Evolutionary conservation across 768 basidiomycete genomes (phyloP), one percentile per base, ranked within the genome.

Genomic region (Tulasnella sp.): DNA sequence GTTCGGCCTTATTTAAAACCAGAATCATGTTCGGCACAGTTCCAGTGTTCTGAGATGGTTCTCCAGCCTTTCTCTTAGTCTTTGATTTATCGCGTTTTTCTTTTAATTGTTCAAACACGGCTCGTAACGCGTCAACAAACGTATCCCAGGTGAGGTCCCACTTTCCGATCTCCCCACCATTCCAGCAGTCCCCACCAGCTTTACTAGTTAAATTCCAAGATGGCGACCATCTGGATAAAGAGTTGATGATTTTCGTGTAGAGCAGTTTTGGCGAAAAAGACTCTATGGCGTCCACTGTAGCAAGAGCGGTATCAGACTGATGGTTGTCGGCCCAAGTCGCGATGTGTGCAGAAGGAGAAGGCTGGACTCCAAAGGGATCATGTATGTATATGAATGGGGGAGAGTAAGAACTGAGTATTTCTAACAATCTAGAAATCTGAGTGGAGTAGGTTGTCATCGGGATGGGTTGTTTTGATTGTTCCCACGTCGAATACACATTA

Each of bases 1-100:
- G 69, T 61, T 88, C 83, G 0, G 77, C 79, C n/a, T 70, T 69
- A 56, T 84, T 79, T 34, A 88, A 61, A 4, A 80, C 65, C 35
- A 88, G 66, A 8, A 82, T 74, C 57, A 85, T 48, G n/a, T 45
- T 47, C 4, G 19, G 67, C 55, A 73, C 62, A 48, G n/a, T n/a
- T n/a, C n/a, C n/a, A n/a, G n/a, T n/a, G n/a, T n/a, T n/a, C n/a
- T n/a, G n/a, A n/a, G 66, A 10, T 12, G 25, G 20, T 29, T 35
- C n/a, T 10, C 25, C 37, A 20, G 15, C 9, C 20, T 28, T 24
- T 25, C 34, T 5, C n/a, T 24, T 19, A n/a, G n/a, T n/a, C n/a
- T n/a, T n/a, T n/a, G n/a, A n/a, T 12, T 37, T 37, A 12, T 25
- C 31, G 35, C 4, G 27, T 47, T 47, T 34, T 9, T 39, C 48